A percentile compares a stretch with the other conserved stretches of the same genome.
phyloP scores from a whole-genome alignment of 73 alveolate species.

The Breviolum minutum region DNA sequence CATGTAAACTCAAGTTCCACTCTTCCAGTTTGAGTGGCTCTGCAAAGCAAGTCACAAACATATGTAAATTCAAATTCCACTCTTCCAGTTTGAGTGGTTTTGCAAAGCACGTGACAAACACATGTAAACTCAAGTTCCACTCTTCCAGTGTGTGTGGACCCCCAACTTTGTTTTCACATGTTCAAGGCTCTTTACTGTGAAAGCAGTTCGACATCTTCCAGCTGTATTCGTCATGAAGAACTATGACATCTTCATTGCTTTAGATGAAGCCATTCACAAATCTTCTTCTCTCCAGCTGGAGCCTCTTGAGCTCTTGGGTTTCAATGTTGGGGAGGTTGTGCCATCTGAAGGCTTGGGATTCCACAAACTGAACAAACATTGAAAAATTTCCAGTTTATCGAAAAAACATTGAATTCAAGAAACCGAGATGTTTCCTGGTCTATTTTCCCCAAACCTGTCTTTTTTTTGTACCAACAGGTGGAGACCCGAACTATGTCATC shows the following conservation, averaged over 20 bases:
- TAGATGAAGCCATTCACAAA: background rate
- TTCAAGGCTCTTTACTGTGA: slow-evolving; percentile 20
- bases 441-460: background rate
- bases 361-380: background rate
- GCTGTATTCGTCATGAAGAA: background rate
- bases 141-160: background rate
- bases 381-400: background rate
- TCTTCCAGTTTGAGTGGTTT: too few relatives aligned
- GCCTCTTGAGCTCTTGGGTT: slow-evolving; percentile 5
- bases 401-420: background rate
- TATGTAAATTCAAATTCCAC: too few relatives aligned
- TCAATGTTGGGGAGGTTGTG: slow-evolving; percentile 37
- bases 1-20: background rate
- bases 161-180: background rate
- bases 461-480: background rate
- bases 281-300: background rate
- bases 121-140: background rate
- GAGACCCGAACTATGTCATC: slow-evolving; percentile 26
- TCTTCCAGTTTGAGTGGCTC: background rate
- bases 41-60: background rate
- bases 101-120: too few relatives aligned
- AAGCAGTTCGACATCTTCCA: slow-evolving; percentile 14
- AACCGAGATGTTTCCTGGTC: background rate
- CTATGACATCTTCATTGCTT: background rate
- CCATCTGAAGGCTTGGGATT: slow-evolving; percentile 23